Conservation (phyloP, 176 grass and related monocot species). For the Oryza punctata region DNA sequence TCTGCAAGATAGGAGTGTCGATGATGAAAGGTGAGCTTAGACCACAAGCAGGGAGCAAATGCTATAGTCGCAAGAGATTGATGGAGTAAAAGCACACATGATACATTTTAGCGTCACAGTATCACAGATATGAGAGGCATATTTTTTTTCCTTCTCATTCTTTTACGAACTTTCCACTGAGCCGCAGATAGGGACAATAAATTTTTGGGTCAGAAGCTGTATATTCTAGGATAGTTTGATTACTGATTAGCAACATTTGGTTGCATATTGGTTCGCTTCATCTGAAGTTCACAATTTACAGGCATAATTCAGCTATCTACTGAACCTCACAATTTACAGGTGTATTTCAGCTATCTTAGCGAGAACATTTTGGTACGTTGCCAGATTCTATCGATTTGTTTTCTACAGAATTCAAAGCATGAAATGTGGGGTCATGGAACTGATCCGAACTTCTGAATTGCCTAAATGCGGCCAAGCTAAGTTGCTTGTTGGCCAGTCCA, state of each 20-base stretch:
- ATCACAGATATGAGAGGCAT: conserved; percentile 16
- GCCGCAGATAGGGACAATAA: conserved; percentile 45
- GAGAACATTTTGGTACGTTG: conserved; percentile 9
- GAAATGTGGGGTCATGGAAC: conserved; percentile 34
- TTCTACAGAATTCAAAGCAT: conserved; percentile 14
- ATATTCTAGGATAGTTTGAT: conserved; percentile 48
- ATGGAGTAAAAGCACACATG: conserved; percentile 22
- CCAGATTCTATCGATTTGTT: neutral
- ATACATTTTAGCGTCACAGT: conserved; percentile 31
- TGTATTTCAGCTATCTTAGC: conserved; percentile 18
- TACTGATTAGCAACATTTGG: conserved; percentile 14
- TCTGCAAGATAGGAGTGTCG: conserved; percentile 2
- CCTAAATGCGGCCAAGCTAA: neutral
- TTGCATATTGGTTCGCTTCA: neutral
- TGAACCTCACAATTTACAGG: neutral
- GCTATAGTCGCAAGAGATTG: conserved; percentile 13
- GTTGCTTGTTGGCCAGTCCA: neutral
- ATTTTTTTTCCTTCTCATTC: conserved; percentile 5
- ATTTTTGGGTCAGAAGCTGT: conserved; percentile 46
- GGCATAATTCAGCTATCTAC: conserved; percentile 7
- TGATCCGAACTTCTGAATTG: neutral
- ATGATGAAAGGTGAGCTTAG: conserved; percentile 17
- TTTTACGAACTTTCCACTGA: neutral
- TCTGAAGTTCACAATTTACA: neutral
- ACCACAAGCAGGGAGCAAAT: neutral